These are phyloP conservation scores for Lactuca sativa DNA, from an alignment of 129 eudicot genomes.

Conservation along the genomic window DNA sequence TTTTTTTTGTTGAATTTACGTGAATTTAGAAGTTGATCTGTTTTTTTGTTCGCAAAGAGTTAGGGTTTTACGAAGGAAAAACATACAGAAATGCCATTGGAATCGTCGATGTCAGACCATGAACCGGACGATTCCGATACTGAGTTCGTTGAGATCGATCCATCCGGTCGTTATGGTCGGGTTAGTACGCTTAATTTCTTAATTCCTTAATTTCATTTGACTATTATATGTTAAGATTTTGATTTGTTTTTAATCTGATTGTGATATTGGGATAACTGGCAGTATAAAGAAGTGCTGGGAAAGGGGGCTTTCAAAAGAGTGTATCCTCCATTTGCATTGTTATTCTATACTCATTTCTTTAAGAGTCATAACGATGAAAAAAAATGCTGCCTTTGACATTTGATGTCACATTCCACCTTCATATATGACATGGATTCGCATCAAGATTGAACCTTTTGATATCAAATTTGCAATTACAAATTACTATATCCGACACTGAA, in stretches of 20 bases:
- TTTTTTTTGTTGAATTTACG: not conserved
- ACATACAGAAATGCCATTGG: constrained; percentile 44
- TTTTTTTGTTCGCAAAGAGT: constrained; percentile 25
- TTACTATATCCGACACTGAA: not conserved
- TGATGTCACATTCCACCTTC: constrained; percentile 4
- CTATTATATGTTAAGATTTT: not conserved
- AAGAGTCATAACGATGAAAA: not conserved
- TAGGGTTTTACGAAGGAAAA: constrained; percentile 31
- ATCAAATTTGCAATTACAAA: constrained; percentile 7
- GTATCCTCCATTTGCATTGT: constrained; percentile 52
- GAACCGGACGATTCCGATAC: constrained; percentile 67
- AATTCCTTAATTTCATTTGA: not conserved
- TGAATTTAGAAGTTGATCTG: constrained; percentile 31
- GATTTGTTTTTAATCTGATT: not conserved
- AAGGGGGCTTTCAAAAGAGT: constrained; percentile 88
- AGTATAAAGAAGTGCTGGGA: constrained; percentile 91
- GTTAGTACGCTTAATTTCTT: constrained; percentile 41
- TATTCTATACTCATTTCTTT: not conserved
- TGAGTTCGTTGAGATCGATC: constrained; percentile 80
- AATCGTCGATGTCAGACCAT: constrained; percentile 48
- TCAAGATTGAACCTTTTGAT: not conserved
- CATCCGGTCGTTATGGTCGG: constrained; percentile 93
- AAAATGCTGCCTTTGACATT: constrained; percentile 12
- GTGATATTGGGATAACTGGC: constrained; percentile 37
- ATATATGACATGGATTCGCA: not conserved